Base-by-base conservation (phyloP, 2,329 filamentous ascomycete genomes). In the Claviceps capensis region DNA sequence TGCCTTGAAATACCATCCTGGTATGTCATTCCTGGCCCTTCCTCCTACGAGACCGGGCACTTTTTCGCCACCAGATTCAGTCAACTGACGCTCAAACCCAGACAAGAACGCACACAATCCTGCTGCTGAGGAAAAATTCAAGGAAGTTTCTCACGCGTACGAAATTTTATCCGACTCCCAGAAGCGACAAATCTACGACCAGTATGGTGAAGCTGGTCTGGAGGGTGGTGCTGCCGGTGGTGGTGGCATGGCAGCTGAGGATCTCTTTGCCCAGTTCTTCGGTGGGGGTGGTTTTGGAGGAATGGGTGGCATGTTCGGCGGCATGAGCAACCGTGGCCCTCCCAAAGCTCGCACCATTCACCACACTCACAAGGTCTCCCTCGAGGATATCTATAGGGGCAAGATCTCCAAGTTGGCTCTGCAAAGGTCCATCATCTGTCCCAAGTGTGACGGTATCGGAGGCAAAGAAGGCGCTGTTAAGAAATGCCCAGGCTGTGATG, bases 381-480 rank as follows among this genome's bases (percentile, higher is more conserved):
- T 98, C 50, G 93, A 98, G 72, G 93, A 98, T 62, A 89, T 98
- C 67, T 98, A 98, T 79, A 85, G 87, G 57, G 93, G 93, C 66
- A 98, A 98, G 78, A 82, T 95, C 57, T 97, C 91, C 53, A 98
- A 98, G 75, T 79, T 98, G 50, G 94, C 93, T 34, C 79, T 98
- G 45, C 93, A 98, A 72, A 94, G 95, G 67, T 97, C 91, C 13
- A 85, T 98, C 68, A 93, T 98, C 71, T 98, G 93, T 77, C 76
- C 88, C 59, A 90, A 90, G 73, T 98, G 93, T 69, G 85, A 93
- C 54, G 93, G 93, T 57, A 82, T 89, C 54, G 93, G 93, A 64
- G 93, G 93, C 59, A 98, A 98, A 76, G 91, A 97, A 59, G 93
- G 93, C 58, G 88, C 93, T n/a, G 91, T 97, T 58, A 91, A 90